phyloP scores from a whole-genome alignment of 768 basidiomycete genomes.

The Trametes punicea region DNA sequence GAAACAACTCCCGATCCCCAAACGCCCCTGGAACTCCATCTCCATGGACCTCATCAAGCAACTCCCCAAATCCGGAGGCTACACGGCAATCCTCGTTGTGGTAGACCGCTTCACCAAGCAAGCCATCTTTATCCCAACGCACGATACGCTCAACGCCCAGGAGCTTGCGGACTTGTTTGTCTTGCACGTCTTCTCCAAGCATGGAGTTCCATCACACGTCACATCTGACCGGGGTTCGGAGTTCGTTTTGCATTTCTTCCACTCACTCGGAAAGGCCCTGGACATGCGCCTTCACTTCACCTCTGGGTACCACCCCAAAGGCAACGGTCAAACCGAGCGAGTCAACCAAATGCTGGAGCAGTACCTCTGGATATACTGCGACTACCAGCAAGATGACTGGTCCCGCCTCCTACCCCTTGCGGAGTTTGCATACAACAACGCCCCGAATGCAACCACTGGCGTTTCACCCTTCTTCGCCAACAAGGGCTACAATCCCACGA shows the following conservation, averaged over 20 bases:
- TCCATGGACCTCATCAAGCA: too few relatives aligned
- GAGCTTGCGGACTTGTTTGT: constrained; percentile 15
- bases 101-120: too few relatives aligned
- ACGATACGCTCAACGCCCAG: constrained; percentile 14
- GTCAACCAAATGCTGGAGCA: constrained; percentile 37
- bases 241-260: constrained; percentile 12
- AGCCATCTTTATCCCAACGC: constrained; percentile 14
- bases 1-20: too few relatives aligned
- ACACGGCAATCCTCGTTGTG: too few relatives aligned
- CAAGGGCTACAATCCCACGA: constrained; percentile 14
- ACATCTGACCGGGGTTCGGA: constrained; percentile 19
- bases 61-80: too few relatives aligned
- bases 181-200: constrained; percentile 9
- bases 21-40: too few relatives aligned
- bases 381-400: constrained; percentile 40
- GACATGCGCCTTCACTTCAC: too few relatives aligned
- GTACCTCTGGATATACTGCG: constrained; percentile 35
- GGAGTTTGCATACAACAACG: constrained; percentile 42
- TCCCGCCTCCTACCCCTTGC: too few relatives aligned
- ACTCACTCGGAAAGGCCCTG: constrained; percentile 17
- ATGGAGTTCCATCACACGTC: constrained; percentile 18
- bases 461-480: constrained; percentile 2
- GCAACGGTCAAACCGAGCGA: constrained; percentile 37
- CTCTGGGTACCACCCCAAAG: constrained; percentile 22
- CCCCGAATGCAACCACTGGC: constrained; percentile 30